Evolutionary conservation across 2,329 filamentous ascomycete genomes (phyloP).

Genomic region (Colletotrichum magnum): DNA sequence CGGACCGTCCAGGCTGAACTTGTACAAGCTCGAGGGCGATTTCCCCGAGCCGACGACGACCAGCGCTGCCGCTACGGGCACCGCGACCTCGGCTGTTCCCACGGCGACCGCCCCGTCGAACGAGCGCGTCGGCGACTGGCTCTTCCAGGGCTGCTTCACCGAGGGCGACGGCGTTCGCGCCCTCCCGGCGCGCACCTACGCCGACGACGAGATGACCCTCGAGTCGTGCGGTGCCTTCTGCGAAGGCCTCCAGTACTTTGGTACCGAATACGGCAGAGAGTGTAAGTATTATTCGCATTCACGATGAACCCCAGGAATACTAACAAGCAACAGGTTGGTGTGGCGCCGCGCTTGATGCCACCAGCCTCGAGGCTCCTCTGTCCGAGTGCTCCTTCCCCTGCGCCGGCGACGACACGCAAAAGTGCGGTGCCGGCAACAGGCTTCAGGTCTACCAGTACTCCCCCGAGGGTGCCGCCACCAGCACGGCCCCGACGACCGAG

Average conservation of each 20-base stretch:
- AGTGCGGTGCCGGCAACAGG: conserved; percentile 52
- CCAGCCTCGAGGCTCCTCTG: conserved; percentile 45
- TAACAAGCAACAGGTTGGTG: conserved; percentile 48
- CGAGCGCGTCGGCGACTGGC: conserved; percentile 46
- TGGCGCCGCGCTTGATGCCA: conserved; percentile 49
- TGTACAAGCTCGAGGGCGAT: conserved; percentile 48
- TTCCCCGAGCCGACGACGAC: conserved; percentile 14
- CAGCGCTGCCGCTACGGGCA: conserved; percentile 3
- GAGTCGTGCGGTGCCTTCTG: conserved; percentile 51
- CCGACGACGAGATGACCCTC: conserved; percentile 53
- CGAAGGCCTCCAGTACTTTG: conserved; percentile 49
- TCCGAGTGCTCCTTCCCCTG: conserved; percentile 53
- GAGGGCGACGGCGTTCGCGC: conserved; percentile 51
- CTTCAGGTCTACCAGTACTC: conserved; percentile 51
- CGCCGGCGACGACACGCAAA: conserved; percentile 49
- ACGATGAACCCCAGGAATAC: neutral
- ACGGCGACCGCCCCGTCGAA: conserved; percentile 34
- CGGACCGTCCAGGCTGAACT: conserved; percentile 51
- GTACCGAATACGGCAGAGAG: conserved; percentile 53
- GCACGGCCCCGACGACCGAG: neutral
- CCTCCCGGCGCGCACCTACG: conserved; percentile 46
- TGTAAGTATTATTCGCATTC: conserved; percentile 42
- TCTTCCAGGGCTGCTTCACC: conserved; percentile 54
- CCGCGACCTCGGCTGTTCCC: conserved; percentile 5
- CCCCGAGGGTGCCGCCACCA: neutral